phyloP scores from a whole-genome alignment of 495 filamentous ascomycete species.

The Parmelia sp. region DNA sequence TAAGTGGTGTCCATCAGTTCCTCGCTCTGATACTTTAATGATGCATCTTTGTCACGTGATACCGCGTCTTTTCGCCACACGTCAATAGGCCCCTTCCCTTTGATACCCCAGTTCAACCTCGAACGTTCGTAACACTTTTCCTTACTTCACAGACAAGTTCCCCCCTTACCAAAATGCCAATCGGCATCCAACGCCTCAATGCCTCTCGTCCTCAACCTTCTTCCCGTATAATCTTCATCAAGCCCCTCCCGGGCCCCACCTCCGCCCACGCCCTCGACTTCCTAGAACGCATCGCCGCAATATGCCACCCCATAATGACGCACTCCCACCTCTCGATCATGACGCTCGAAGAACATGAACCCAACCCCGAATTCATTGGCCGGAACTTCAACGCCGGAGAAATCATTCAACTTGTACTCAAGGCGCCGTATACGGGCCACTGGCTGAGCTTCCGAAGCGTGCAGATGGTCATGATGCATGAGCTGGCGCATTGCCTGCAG shows the following conservation, averaged over 20 bases:
- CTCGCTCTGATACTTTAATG: too few species aligned
- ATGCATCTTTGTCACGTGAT: constrained; percentile 10
- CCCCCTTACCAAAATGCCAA: constrained; percentile 29
- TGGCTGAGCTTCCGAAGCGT: constrained; percentile 74
- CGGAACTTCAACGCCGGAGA: constrained; percentile 85
- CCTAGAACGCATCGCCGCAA: constrained; percentile 69
- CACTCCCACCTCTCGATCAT: constrained; percentile 59
- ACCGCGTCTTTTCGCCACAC: constrained; percentile 7
- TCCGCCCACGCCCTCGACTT: constrained; percentile 58
- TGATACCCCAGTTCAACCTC: neutral
- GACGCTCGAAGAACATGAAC: constrained; percentile 69
- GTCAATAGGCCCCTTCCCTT: neutral
- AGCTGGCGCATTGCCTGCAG: constrained; percentile 70
- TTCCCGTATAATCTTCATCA: constrained; percentile 72
- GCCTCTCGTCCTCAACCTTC: constrained; percentile 57
- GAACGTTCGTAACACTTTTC: too few species aligned
- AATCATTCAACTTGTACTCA: constrained; percentile 71
- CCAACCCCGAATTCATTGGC: constrained; percentile 67
- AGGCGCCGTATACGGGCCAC: constrained; percentile 42
- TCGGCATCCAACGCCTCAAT: constrained; percentile 62
- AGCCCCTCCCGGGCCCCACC: constrained; percentile 56
- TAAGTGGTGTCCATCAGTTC: neutral
- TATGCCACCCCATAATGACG: constrained; percentile 70
- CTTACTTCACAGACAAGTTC: neutral
- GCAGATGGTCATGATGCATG: constrained; percentile 82